Evolutionary conservation across 768 basidiomycete species (phyloP).

Genomic region (Collybia sordida): DNA sequence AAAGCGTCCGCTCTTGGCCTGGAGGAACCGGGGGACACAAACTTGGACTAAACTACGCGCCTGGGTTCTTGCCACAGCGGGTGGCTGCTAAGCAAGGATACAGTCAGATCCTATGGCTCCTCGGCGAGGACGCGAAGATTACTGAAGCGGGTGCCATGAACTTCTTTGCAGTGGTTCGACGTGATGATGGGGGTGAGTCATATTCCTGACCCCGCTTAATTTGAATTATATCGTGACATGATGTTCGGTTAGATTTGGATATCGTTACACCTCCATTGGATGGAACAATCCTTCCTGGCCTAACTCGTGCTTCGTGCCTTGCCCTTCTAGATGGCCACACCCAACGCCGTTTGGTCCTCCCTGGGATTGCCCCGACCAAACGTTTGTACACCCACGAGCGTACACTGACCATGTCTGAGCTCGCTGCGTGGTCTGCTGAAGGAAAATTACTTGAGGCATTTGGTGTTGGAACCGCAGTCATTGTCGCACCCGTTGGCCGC

Average conservation of each 20-base stretch:
- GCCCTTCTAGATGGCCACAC: slow-evolving; percentile 62
- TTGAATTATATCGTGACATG: background rate
- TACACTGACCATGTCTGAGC: slow-evolving; percentile 55
- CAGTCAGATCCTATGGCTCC: slow-evolving; percentile 77
- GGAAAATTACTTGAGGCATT: slow-evolving; percentile 74
- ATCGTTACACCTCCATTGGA: slow-evolving; percentile 82
- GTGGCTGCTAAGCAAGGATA: slow-evolving; percentile 68
- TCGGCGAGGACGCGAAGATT: slow-evolving; percentile 50
- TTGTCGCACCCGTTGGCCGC: slow-evolving; percentile 60
- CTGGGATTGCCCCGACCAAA: slow-evolving; percentile 29
- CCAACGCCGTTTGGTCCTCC: slow-evolving; percentile 44
- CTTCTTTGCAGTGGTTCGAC: slow-evolving; percentile 64
- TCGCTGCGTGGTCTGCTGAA: slow-evolving; percentile 43
- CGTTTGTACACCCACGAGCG: slow-evolving; percentile 54
- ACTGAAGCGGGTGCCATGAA: slow-evolving; percentile 81
- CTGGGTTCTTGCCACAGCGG: slow-evolving; percentile 63
- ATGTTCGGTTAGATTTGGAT: slow-evolving; percentile 50
- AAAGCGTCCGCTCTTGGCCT: slow-evolving; percentile 47
- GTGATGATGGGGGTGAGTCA: slow-evolving; percentile 54
- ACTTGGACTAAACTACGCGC: slow-evolving; percentile 66
- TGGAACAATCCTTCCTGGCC: slow-evolving; percentile 88
- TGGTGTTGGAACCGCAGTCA: slow-evolving; percentile 74
- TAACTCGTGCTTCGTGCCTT: slow-evolving; percentile 81
- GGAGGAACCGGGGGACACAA: slow-evolving; percentile 81
- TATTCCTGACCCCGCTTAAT: background rate